Evolutionary conservation across 2,329 filamentous ascomycete species (phyloP).

Genomic region (Alternaria longipes): DNA sequence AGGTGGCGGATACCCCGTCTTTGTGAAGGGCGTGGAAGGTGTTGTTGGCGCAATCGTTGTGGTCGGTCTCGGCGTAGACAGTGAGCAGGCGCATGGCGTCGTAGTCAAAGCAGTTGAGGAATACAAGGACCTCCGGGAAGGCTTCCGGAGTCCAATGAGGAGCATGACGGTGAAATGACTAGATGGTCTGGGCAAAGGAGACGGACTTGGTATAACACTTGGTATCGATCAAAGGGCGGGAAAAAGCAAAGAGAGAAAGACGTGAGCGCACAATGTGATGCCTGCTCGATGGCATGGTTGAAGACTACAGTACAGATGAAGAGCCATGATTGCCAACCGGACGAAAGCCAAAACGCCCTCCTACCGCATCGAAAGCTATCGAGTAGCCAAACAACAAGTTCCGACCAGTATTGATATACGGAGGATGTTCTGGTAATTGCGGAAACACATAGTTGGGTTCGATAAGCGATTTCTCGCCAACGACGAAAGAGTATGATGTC

Average conservation of each 20-base stretch:
- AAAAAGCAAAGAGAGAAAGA: background rate
- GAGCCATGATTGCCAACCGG: constrained; percentile 24
- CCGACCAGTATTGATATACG: constrained; percentile 48
- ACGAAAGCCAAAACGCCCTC: constrained; percentile 45
- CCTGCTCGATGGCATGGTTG: background rate
- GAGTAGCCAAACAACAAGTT: constrained; percentile 44
- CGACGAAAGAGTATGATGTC: constrained; percentile 37
- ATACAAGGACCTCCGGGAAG: constrained; percentile 54
- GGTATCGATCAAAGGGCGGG: constrained; percentile 1
- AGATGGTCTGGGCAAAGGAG: constrained; percentile 26
- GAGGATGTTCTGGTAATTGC: constrained; percentile 27
- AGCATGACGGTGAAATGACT: constrained; percentile 47
- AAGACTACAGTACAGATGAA: constrained; percentile 27
- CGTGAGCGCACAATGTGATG: background rate
- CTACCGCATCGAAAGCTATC: constrained; percentile 48
- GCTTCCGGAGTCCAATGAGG: constrained; percentile 46
- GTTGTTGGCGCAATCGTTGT: constrained; percentile 79
- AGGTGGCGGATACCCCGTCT: constrained; percentile 77
- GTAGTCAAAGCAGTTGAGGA: constrained; percentile 74
- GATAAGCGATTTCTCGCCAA: constrained; percentile 36
- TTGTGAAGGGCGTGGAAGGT: constrained; percentile 77
- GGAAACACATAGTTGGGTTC: constrained; percentile 44
- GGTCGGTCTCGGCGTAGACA: constrained; percentile 70
- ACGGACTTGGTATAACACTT: constrained; percentile 22
- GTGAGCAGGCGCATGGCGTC: constrained; percentile 79